A percentile compares a stretch with the other conserved stretches of the same genome.
phyloP scores from a whole-genome alignment of 805 yeast genomes.

The Myxozyma nipponensis region DNA sequence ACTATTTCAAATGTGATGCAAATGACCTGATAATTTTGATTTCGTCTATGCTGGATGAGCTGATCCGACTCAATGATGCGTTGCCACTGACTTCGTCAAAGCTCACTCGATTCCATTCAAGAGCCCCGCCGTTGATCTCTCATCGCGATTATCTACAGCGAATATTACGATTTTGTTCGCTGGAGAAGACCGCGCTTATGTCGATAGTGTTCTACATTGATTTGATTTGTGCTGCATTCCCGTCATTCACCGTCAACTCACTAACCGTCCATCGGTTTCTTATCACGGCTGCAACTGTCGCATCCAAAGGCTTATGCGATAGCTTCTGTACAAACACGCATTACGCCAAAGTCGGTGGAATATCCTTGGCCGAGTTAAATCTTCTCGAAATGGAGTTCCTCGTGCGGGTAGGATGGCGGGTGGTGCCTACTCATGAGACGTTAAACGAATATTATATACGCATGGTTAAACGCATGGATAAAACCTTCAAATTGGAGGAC shows the following conservation, averaged over 20 bases:
- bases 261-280: slow-evolving; percentile 90
- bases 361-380: slow-evolving; percentile 75
- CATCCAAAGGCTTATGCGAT: slow-evolving; percentile 88
- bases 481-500: slow-evolving; percentile 27
- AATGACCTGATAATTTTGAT: slow-evolving; percentile 68
- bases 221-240: slow-evolving; percentile 69
- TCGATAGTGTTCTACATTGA: slow-evolving; percentile 89
- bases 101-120: slow-evolving; percentile 86
- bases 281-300: slow-evolving; percentile 84
- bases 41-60: slow-evolving; percentile 72
- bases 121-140: slow-evolving; percentile 87
- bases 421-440: slow-evolving; percentile 48
- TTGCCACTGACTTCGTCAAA: slow-evolving; percentile 38
- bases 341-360: slow-evolving; percentile 95
- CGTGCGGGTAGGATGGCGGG: slow-evolving; percentile 71
- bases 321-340: slow-evolving; percentile 90
- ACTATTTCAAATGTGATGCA: slow-evolving; percentile 63
- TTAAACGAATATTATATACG: slow-evolving; percentile 37
- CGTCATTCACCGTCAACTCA: slow-evolving; percentile 78
- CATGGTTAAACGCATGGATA: slow-evolving; percentile 34
- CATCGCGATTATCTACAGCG: slow-evolving; percentile 72
- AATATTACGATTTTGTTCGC: slow-evolving; percentile 74
- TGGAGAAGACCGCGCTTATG: slow-evolving; percentile 77
- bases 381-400: slow-evolving; percentile 85
- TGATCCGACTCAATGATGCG: slow-evolving; percentile 70